A percentile compares a stretch with the other conserved stretches of the same genome.
phyloP scores from a whole-genome alignment of 2,329 filamentous ascomycete genomes.

The Raffaelea arxii region DNA sequence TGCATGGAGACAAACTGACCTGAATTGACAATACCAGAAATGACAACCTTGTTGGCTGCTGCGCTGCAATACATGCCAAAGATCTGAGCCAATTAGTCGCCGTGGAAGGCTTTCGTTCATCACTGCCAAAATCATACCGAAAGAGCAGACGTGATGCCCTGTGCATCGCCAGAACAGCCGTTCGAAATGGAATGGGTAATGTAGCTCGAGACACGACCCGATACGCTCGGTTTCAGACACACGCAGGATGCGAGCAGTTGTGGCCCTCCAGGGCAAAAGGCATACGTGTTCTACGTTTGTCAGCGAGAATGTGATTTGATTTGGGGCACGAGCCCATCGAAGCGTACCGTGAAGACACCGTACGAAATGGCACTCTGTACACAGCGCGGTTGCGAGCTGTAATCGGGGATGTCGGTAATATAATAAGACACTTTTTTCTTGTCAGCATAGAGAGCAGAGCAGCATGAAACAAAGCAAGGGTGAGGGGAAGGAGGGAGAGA shows the following conservation, averaged over 20 bases:
- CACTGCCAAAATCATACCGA: too few relatives aligned
- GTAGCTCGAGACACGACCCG: slow-evolving; percentile 27
- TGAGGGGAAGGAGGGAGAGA: too few relatives aligned
- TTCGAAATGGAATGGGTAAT: slow-evolving; percentile 35
- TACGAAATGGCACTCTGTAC: slow-evolving; percentile 33
- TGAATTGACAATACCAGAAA: slow-evolving; percentile 25
- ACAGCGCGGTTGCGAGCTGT: slow-evolving; percentile 32
- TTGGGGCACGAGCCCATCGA: not conserved
- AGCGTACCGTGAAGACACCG: slow-evolving; percentile 29
- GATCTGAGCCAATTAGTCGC: too few relatives aligned
- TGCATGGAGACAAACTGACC: too few relatives aligned
- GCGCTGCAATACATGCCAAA: slow-evolving; percentile 41
- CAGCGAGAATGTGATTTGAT: not conserved
- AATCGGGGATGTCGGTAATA: slow-evolving; percentile 40
- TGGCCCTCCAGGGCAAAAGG: slow-evolving; percentile 34
- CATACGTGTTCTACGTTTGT: slow-evolving; percentile 22
- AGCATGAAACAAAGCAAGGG: not conserved
- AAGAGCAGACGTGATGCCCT: slow-evolving; percentile 36
- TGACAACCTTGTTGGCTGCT: slow-evolving; percentile 28
- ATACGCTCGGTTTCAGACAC: slow-evolving; percentile 40
- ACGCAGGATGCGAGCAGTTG: slow-evolving; percentile 41
- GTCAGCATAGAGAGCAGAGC: not conserved
- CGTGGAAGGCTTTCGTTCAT: too few relatives aligned
- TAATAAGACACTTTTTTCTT: slow-evolving; percentile 48
- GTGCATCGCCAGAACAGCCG: slow-evolving; percentile 27